Evolutionary conservation across 169 alveolate species (phyloP), one percentile per base, ranked within the genome.

Genomic region (Plasmodium knowlesi): DNA sequence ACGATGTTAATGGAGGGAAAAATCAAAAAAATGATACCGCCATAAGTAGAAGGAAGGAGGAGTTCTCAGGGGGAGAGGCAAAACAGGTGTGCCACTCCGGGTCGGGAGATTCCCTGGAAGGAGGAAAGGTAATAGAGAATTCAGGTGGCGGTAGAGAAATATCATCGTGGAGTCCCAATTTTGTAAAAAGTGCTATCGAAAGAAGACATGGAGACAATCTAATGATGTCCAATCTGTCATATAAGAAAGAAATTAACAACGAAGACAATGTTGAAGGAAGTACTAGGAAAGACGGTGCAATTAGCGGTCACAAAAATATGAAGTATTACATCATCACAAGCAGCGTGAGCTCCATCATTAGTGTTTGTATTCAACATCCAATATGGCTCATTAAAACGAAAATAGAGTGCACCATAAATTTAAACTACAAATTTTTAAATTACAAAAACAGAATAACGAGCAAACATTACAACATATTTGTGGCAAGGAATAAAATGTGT

Each of bases 331-430:
- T 89, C 46, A 32, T 89, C 46, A 89, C 94, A 0, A 89, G 94
- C 43, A 79, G 94, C 71, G 43, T 89, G 34, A 89, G 94, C 72
- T 89, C 94, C 41, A 54, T 89, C 30, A 79, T 89, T 61, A 80
- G 94, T 41, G 90, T 67, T 6, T 53, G 61, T 30, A 78, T 89
- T 61, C 94, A 54, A 67, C 94, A 89, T 16, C 94, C 94, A 10
- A 22, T 89, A 28, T 89, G 94, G 94, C 78, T 89, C 22, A 25
- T 89, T 25, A 89, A 89, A 25, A 89, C 94, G 25, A 89, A 89
- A 70, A 89, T 89, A 61, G 94, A 89, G 82, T 57, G 94, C 82
- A 89, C 94, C 67, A 89, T 89, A 79, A 89, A 89, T 78, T 89
- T 89, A 79, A 89, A 89, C 82, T 73, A 89, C 34, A 89, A 89